A percentile compares a stretch with the other conserved stretches of the same genome.
phyloP scores from a whole-genome alignment of 2,329 filamentous ascomycete species.

The Cytospora paraplurivora region DNA sequence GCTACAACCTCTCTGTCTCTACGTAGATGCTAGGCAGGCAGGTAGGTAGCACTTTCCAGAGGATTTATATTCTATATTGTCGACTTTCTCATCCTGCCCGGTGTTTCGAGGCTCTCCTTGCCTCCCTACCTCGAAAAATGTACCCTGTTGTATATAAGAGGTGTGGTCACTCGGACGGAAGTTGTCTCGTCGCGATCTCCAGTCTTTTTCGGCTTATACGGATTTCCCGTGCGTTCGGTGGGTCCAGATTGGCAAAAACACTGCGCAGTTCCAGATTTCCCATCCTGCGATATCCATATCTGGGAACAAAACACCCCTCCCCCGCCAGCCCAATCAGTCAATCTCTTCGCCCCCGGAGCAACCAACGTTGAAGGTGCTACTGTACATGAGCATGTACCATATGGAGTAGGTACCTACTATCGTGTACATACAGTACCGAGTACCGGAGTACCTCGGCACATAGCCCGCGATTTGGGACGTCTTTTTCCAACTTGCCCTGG shows the following conservation, averaged over 20 bases:
- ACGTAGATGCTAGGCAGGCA: not conserved
- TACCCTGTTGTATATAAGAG: not conserved
- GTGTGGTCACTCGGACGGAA: not conserved
- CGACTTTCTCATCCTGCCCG: not conserved
- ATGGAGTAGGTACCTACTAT: not conserved
- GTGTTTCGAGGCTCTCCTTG: not conserved
- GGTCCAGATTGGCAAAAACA: not conserved
- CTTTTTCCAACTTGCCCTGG: not conserved
- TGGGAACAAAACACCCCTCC: not conserved
- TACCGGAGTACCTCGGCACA: not conserved
- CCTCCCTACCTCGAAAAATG: not conserved
- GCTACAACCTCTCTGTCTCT: not conserved
- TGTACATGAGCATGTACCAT: not conserved
- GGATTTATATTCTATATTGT: not conserved
- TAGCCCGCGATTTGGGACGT: not conserved
- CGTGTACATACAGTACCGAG: not conserved
- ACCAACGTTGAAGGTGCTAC: not conserved
- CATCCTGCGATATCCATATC: not conserved
- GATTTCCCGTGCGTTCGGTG: not conserved
- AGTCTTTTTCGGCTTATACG: not conserved
- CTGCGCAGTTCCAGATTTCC: not conserved
- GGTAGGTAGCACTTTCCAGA: not conserved
- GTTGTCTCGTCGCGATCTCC: too few species aligned
- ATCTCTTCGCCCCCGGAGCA: not conserved
- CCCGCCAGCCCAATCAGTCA: not conserved